Conservation (phyloP, 768 basidiomycete species). For the Lyophyllum atratum region DNA sequence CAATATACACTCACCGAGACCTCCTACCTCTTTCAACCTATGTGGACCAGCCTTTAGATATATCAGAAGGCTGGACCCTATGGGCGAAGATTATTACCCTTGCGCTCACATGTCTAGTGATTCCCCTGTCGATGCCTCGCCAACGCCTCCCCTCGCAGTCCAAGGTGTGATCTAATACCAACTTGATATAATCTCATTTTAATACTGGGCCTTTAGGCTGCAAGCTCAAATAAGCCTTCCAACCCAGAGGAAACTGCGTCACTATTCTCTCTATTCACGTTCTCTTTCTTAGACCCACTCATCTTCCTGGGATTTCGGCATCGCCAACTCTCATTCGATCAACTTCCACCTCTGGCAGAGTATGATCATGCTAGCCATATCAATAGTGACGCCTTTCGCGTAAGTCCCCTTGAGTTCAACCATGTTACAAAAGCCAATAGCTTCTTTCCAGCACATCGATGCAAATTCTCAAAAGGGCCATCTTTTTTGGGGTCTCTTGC, state of each 20-base stretch:
- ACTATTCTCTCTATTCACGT: conserved; percentile 42
- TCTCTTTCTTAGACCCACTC: conserved; percentile 55
- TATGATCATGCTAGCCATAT: conserved; percentile 41
- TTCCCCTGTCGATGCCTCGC: conserved; percentile 56
- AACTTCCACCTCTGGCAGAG: conserved; percentile 64
- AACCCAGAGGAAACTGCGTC: conserved; percentile 56
- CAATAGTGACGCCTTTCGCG: conserved; percentile 16
- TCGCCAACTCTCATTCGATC: conserved; percentile 47
- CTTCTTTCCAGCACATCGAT: neutral
- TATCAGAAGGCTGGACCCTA: conserved; percentile 41
- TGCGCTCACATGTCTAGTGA: conserved; percentile 38
- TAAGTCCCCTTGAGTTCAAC: neutral
- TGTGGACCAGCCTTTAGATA: conserved; percentile 44
- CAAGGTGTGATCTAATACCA: neutral
- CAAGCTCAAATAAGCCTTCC: conserved; percentile 11
- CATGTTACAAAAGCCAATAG: neutral
- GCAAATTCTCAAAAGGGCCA: conserved; percentile 29
- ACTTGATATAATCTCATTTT: neutral
- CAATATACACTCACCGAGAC: conserved; percentile 54
- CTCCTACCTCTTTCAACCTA: conserved; percentile 60
- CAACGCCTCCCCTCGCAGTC: conserved; percentile 9
- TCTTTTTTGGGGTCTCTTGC: conserved; percentile 45
- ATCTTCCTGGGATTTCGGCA: conserved; percentile 44
- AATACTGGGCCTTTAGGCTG: neutral
- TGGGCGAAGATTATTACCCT: conserved; percentile 53